Percentiles rank a stretch among this genome's conserved stretches.
Conservation (phyloP, 2,329 filamentous ascomycete genomes). For the Pleoardoris graminearum region DNA sequence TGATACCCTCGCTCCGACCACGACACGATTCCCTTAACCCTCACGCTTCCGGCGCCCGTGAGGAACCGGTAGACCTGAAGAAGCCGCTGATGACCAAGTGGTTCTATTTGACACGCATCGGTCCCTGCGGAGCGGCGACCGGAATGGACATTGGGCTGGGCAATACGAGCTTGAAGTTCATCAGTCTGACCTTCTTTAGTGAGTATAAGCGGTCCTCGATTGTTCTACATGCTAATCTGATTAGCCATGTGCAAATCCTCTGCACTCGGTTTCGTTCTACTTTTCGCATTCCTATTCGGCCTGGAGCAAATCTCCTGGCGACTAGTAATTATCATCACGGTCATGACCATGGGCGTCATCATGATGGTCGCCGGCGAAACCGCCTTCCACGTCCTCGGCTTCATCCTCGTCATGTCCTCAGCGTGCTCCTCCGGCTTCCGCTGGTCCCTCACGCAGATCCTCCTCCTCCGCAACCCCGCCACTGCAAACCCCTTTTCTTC, state of each 20-base stretch:
- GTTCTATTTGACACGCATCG: constrained; percentile 91
- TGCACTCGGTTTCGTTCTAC: constrained; percentile 87
- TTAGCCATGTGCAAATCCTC: constrained; percentile 96
- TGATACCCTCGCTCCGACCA: constrained; percentile 81
- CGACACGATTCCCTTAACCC: constrained; percentile 50
- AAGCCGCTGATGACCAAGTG: constrained; percentile 77
- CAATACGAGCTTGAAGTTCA: constrained; percentile 94
- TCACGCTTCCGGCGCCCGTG: constrained; percentile 30
- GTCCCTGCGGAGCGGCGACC: constrained; percentile 88
- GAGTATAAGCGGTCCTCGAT: constrained; percentile 17
- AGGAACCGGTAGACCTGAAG: constrained; percentile 43
- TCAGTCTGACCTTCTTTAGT: constrained; percentile 93
- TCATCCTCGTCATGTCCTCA: constrained; percentile 88
- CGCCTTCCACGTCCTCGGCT: constrained; percentile 83
- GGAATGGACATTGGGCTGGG: constrained; percentile 94
- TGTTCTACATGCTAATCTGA: constrained; percentile 18
- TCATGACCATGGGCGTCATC: constrained; percentile 90
- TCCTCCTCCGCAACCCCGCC: constrained; percentile 88
- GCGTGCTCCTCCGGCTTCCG: constrained; percentile 96
- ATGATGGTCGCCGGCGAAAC: constrained; percentile 99
- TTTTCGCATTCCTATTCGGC: constrained; percentile 93
- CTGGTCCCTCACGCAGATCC: constrained; percentile 97
- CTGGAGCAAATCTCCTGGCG: constrained; percentile 86
- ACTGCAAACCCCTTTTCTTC: constrained; percentile 96
- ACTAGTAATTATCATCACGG: constrained; percentile 81